Evolutionary conservation across 129 eudicot species (phyloP).

Genomic region (Daucus carota): DH1_v3.0 NC_030382.2:40291001-40291500

Average conservation of each 20-base stretch:
- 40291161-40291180: conserved; percentile 99
- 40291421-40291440: conserved; percentile 95
- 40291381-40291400: conserved; percentile 30
- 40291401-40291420: conserved; percentile 40
- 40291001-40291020: not conserved
- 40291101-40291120: conserved; percentile 75
- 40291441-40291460: conserved; percentile 93
- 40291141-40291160: conserved; percentile 90
- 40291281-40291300: conserved; percentile 83
- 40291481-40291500: conserved; percentile 33
- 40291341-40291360: conserved; percentile 97
- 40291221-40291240: conserved; percentile 67
- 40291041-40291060: not conserved
- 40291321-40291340: conserved; percentile 45
- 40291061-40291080: conserved; percentile 69
- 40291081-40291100: conserved; percentile 92
- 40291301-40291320: conserved; percentile 65
- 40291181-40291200: conserved; percentile 88
- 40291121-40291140: conserved; percentile 89
- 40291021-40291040: not conserved
- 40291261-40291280: conserved; percentile 61
- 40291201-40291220: conserved; percentile 72
- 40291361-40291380: conserved; percentile 55
- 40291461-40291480: conserved; percentile 86
- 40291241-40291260: conserved; percentile 70